Base-by-base conservation (phyloP, 73 alveolate species). In the Paramecium caudatum region DNA sequence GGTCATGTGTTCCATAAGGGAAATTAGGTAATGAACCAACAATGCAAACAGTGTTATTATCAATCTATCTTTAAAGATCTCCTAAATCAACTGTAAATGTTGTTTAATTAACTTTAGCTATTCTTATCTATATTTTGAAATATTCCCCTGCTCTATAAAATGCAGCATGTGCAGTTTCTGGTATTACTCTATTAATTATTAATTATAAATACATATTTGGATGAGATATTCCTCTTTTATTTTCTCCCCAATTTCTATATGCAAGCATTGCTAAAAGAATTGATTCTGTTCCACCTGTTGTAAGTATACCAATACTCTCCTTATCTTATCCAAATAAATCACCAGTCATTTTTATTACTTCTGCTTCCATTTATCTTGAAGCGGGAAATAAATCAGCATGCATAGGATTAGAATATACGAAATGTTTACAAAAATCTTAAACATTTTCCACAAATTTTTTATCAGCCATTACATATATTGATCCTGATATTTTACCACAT, bases 281-380 rank as follows among this genome's bases (percentile, higher is more conserved):
- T 17, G 99, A 93, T 94, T 98, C 99, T 0, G 99, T 98, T 55
- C 99, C 99, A 8, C 99, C 99, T 43, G 98, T 74, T 23, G 99
- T 98, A 21, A 96, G 61, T 65, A 97, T 46, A 0, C 99, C 99
- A 90, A 97, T 95, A 1, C 98, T 61, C 47, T 96, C 99, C 27
- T 92, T 90, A 21, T 94, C 97, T 27, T 99, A 99, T 68, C 98
- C 91, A 94, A 97, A 98, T 93, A 98, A 91, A 62, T 97, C 93
- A 9, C 96, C 82, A 32, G 98, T 97, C 95, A 97, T 98, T 87
- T 78, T 92, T 50, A 97, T 96, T 41, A 98, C 95, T 94, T 98
- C 98, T 39, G 97, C 95, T 83, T 97, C 99, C 91, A 96, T 84
- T 82, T 95, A 94, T 47, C 98, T 82, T 12, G 91, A 86, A 41